A percentile compares a stretch with the other conserved stretches of the same genome.
Conservation (phyloP, 352 stramenopile species). For the Phytophthora idaei region DNA sequence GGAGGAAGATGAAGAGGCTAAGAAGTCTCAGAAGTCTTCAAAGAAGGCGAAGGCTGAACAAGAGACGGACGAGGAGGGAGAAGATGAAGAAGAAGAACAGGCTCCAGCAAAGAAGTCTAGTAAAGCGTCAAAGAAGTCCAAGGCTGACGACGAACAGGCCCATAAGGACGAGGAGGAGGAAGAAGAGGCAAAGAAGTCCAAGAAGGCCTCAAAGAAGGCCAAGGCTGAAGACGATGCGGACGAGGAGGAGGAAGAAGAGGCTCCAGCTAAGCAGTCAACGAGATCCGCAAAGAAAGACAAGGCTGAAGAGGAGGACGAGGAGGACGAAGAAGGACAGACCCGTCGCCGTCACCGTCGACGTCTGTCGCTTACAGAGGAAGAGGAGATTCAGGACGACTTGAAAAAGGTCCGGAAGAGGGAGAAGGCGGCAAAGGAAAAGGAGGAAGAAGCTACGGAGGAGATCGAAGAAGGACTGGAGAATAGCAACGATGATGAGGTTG, state of each 20-base stretch:
- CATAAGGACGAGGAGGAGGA: conserved; percentile 1
- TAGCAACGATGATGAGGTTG: conserved; percentile 27
- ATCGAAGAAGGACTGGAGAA: conserved; percentile 29
- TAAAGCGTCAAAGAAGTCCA: not conserved
- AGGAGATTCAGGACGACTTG: conserved; percentile 36
- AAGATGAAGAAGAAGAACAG: not conserved
- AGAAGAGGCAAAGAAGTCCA: not conserved
- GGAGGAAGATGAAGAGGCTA: conserved; percentile 3
- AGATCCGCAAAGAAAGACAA: not conserved
- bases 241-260: not conserved
- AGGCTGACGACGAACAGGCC: not conserved
- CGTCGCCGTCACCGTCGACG: conserved; percentile 8
- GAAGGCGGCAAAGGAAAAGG: conserved; percentile 25
- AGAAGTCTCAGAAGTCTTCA: conserved; percentile 5
- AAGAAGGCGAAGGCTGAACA: conserved; percentile 7
- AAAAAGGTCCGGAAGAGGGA: conserved; percentile 29
- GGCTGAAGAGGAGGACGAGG: not conserved
- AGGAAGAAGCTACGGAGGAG: conserved; percentile 35
- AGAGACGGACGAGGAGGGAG: not conserved
- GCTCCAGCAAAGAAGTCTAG: not conserved
- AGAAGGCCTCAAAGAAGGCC: not conserved
- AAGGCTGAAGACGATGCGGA: conserved; percentile 16
- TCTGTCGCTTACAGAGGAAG: conserved; percentile 26
- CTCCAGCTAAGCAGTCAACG: not conserved
- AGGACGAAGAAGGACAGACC: not conserved